Evolutionary conservation across 768 basidiomycete species (phyloP).

Genomic region (Cystoderma amianthinum): DNA sequence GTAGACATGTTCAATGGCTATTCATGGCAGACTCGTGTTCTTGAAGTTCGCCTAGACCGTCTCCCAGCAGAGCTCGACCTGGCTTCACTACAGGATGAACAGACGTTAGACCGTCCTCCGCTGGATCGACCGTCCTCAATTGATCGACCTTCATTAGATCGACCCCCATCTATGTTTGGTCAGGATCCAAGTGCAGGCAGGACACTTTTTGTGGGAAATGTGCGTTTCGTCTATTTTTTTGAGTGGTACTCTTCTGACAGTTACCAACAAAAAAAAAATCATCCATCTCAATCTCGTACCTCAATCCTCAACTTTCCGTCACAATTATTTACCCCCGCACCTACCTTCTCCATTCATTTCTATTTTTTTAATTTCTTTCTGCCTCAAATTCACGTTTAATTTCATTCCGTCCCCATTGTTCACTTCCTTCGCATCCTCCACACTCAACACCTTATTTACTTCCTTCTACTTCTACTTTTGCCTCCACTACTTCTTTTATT

Average conservation of each 20-base stretch:
- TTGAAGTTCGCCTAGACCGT: conserved; percentile 89
- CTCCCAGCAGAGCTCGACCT: conserved; percentile 58
- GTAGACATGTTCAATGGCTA: conserved; percentile 97
- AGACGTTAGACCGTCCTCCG: background rate
- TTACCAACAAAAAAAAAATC: no score
- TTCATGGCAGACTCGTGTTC: conserved; percentile 89
- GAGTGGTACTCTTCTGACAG: no score
- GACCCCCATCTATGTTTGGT: conserved; percentile 14
- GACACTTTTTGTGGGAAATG: conserved; percentile 86
- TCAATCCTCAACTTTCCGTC: no score
- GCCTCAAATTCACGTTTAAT: no score
- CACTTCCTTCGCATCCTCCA: conserved; percentile 7
- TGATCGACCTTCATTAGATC: conserved; percentile 4
- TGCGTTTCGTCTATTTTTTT: conserved; percentile 27
- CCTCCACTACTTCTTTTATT: conserved; percentile 53
- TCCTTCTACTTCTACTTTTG: conserved; percentile 3
- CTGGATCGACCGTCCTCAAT: background rate
- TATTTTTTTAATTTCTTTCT: no score
- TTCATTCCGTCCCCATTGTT: background rate
- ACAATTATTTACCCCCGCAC: no score
- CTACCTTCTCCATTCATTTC: no score
- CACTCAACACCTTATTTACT: background rate
- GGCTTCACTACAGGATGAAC: no score
- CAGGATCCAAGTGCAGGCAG: conserved; percentile 26
- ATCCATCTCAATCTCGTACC: no score